Evolutionary conservation across 2,329 filamentous ascomycete genomes (phyloP).

Genomic region (Hypoxylon sp.): DNA sequence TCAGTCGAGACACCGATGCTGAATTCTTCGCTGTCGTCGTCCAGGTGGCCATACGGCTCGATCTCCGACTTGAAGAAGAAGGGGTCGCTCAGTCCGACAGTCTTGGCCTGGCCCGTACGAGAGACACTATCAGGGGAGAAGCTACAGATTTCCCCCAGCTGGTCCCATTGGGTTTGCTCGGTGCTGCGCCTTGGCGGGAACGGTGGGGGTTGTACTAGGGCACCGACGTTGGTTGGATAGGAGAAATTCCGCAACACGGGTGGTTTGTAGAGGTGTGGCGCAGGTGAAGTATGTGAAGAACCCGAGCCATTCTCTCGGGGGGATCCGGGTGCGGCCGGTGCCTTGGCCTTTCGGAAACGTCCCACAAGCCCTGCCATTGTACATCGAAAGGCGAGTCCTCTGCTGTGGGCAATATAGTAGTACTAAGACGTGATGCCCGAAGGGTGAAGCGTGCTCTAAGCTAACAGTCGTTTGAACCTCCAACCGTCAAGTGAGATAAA

Average conservation of each 20-base stretch:
- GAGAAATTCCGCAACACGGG: slow-evolving; percentile 45
- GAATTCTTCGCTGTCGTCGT: slow-evolving; percentile 20
- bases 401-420: not conserved
- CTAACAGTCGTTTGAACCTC: too few relatives aligned
- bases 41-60: slow-evolving; percentile 31
- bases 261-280: slow-evolving; percentile 21
- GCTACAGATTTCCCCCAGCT: slow-evolving; percentile 42
- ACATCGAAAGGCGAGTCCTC: slow-evolving; percentile 2
- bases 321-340: slow-evolving; percentile 33
- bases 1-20: slow-evolving; percentile 10
- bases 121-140: slow-evolving; percentile 39
- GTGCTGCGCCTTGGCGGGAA: slow-evolving; percentile 9
- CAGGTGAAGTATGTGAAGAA: slow-evolving; percentile 20
- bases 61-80: slow-evolving; percentile 41
- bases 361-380: slow-evolving; percentile 44
- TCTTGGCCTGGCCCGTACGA: slow-evolving; percentile 29
- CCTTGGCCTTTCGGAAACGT: slow-evolving; percentile 41
- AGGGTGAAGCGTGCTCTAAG: too few relatives aligned
- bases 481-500: not conserved
- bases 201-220: slow-evolving; percentile 4
- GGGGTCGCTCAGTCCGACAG: slow-evolving; percentile 37
- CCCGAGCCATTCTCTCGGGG: slow-evolving; percentile 27
- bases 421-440: not conserved
- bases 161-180: slow-evolving; percentile 40
- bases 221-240: slow-evolving; percentile 41